phyloP scores from a whole-genome alignment of 495 filamentous ascomycete genomes.

The Jackrogersella minutella region DNA sequence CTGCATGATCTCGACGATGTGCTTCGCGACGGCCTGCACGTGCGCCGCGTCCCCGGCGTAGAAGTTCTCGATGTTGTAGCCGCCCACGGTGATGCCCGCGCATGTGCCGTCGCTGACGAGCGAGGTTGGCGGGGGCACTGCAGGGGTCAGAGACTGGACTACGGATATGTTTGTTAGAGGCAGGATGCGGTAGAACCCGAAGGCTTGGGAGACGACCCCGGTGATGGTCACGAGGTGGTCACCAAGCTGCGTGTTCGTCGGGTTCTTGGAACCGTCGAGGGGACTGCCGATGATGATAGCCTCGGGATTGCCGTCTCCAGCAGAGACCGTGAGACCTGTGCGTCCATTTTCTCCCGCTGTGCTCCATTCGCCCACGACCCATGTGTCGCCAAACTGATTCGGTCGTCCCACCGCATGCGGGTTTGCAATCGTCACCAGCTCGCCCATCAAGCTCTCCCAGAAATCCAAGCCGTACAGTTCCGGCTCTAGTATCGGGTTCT shows the following conservation, averaged over 20 bases:
- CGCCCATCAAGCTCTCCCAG: constrained; percentile 68
- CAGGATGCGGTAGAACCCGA: constrained; percentile 67
- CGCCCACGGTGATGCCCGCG: constrained; percentile 60
- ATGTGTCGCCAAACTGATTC: constrained; percentile 68
- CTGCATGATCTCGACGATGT: constrained; percentile 63
- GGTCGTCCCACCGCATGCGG: constrained; percentile 58
- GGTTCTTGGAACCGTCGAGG: constrained; percentile 66
- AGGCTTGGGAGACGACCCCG: constrained; percentile 63
- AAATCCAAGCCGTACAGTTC: constrained; percentile 67
- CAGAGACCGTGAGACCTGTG: constrained; percentile 62
- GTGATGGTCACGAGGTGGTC: constrained; percentile 65
- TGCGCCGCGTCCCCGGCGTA: constrained; percentile 53
- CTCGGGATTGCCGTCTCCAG: constrained; percentile 67
- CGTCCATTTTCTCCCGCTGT: constrained; percentile 61
- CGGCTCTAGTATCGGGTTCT: constrained; percentile 63
- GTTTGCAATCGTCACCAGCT: constrained; percentile 61
- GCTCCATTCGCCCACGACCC: constrained; percentile 65
- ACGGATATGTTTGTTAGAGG: constrained; percentile 61
- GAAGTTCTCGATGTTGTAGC: constrained; percentile 71
- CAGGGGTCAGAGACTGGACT: constrained; percentile 46
- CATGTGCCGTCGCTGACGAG: constrained; percentile 57
- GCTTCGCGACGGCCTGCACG: constrained; percentile 57
- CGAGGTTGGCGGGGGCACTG: constrained; percentile 49
- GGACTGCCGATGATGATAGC: constrained; percentile 65
- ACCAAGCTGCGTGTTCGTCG: constrained; percentile 60